These are phyloP conservation scores for Aspergillus cristatus DNA, from an alignment of 495 filamentous ascomycete species.

Conservation along the genomic window DNA sequence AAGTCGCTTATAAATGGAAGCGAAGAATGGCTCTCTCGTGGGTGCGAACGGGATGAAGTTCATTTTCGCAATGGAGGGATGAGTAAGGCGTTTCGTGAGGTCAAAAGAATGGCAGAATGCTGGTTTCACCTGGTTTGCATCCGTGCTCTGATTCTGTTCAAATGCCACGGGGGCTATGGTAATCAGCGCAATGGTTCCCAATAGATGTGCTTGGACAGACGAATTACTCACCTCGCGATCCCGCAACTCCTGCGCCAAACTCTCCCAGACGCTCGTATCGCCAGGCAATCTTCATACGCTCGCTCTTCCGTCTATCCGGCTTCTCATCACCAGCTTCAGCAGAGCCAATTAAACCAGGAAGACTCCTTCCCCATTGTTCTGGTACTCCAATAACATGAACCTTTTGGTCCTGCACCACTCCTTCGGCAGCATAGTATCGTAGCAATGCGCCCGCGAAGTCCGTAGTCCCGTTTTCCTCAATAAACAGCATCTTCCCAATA, in stretches of 20 bases:
- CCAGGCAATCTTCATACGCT: slow-evolving; percentile 99
- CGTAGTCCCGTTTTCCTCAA: slow-evolving; percentile 92
- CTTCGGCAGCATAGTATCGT: slow-evolving; percentile 87
- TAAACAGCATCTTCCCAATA: slow-evolving; percentile 66
- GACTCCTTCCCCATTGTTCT: slow-evolving; percentile 69
- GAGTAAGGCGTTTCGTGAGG: slow-evolving; percentile 68
- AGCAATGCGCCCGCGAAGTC: slow-evolving; percentile 83
- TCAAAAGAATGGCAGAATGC: slow-evolving; percentile 87
- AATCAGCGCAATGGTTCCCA: slow-evolving; percentile 9
- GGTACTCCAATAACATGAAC: slow-evolving; percentile 76
- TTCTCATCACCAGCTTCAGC: slow-evolving; percentile 37
- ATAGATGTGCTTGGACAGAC: background rate
- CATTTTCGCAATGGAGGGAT: slow-evolving; percentile 48
- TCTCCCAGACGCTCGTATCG: slow-evolving; percentile 81
- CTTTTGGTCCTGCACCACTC: slow-evolving; percentile 81
- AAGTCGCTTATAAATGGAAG: slow-evolving; percentile 53
- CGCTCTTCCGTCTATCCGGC: slow-evolving; percentile 34
- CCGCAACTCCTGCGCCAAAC: slow-evolving; percentile 42
- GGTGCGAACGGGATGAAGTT: slow-evolving; percentile 46
- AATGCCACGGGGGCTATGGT: slow-evolving; percentile 14
- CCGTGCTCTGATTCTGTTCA: slow-evolving; percentile 16
- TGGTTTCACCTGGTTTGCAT: slow-evolving; percentile 12
- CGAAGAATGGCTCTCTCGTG: slow-evolving; percentile 52
- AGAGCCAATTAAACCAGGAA: slow-evolving; percentile 61
- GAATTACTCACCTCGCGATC: slow-evolving; percentile 41